phyloP scores from a whole-genome alignment of 1,284 basidiomycete genomes.

The Trametes pubescens region DNA sequence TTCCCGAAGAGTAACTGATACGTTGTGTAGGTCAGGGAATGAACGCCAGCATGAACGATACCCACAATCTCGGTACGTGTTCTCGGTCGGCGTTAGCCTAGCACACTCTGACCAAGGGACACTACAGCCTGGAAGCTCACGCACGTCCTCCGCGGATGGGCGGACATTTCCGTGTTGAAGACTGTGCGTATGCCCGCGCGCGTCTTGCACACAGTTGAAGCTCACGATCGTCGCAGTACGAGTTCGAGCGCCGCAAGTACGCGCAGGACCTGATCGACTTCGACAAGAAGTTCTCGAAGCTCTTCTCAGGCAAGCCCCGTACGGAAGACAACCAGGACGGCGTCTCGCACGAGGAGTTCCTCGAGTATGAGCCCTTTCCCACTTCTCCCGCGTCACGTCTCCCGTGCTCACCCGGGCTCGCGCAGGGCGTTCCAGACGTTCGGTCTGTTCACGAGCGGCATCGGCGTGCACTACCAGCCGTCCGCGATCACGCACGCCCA shows the following conservation, averaged over 20 bases:
- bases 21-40: constrained; percentile 66
- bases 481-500: constrained; percentile 57
- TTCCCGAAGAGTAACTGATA: background rate
- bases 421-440: constrained; percentile 64
- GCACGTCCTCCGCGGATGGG: constrained; percentile 77
- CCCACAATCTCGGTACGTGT: constrained; percentile 72
- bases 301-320: constrained; percentile 82
- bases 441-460: constrained; percentile 68
- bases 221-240: constrained; percentile 56
- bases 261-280: constrained; percentile 85
- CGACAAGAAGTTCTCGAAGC: constrained; percentile 75
- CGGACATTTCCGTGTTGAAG: constrained; percentile 68
- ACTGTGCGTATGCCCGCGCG: constrained; percentile 60
- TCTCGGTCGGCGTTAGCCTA: background rate
- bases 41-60: constrained; percentile 85
- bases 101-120: background rate
- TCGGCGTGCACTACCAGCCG: constrained; percentile 67
- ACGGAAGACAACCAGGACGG: constrained; percentile 64
- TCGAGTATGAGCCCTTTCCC: constrained; percentile 50
- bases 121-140: constrained; percentile 73
- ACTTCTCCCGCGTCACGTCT: background rate
- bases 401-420: background rate
- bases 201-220: background rate
- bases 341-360: constrained; percentile 72
- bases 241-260: constrained; percentile 75